Evolutionary conservation across 2,329 filamentous ascomycete genomes (phyloP), one percentile per base, ranked within the genome.

Genomic region (Fusarium torulosum): DNA sequence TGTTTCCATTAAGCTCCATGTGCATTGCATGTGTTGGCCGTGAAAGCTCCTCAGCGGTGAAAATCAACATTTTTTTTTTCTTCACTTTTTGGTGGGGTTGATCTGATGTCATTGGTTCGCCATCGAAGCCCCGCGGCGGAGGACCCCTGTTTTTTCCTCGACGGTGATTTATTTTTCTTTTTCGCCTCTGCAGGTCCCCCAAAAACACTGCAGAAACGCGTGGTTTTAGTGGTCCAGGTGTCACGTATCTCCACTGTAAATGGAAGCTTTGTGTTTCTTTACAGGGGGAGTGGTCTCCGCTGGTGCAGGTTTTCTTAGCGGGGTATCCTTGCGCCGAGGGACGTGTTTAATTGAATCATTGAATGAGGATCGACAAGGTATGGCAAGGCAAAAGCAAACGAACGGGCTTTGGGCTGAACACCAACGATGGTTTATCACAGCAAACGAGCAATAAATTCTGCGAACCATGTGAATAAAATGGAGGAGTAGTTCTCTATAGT

Each of bases 61-160:
- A 70, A 74, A 64, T 59, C 59, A 64, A 63, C 53, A 15, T 69
- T 62, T 74, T 74, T 74, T 72, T 64, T 10, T 29, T 29, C 7
- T 35, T 57, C 7, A 27, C 21, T 35, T 52, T 53, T n/a, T 46
- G 72, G 72, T 72, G 72, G 72, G 72, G 72, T 70, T 35, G 8
- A 31, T 17, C 59, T 74, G 72, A 71, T 74, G 72, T 74, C 72
- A 74, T 74, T 74, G 69, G 72, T 53, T 62, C 63, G 62, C 49
- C 25, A 20, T 20, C 31, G 13, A 21, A 46, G 53, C 69, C 69
- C 67, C 58, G 53, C 69, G 44, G 57, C 20, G 11, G 21, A 64
- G 25, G 63, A 70, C 63, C 65, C 69, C 59, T 73, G 65, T 44
- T 58, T 63, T 65, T 68, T 63, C 8, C n/a, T 63, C 60, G 56